Conservation (phyloP, 148 eudicot genomes). For the Polygonum aviculare region DNA sequence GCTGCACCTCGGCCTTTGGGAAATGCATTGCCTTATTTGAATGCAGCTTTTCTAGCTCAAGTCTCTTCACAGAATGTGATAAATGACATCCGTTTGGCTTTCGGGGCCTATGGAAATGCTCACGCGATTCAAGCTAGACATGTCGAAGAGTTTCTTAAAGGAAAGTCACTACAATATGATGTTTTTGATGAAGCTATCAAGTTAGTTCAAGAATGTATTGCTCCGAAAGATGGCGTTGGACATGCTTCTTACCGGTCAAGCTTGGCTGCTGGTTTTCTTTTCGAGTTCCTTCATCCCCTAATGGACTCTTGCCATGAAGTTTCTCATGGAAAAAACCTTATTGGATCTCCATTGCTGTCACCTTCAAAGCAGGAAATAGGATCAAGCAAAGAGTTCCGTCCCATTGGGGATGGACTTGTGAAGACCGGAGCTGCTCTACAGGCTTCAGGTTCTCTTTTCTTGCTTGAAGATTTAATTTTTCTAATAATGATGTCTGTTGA, state of each 20-base stretch:
- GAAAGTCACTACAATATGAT: not conserved
- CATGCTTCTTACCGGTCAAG: constrained; percentile 54
- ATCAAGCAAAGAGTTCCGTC: constrained; percentile 44
- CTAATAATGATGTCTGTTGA: not conserved
- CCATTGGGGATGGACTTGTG: constrained; percentile 66
- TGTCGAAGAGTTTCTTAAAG: not conserved
- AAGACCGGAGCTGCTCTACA: constrained; percentile 78
- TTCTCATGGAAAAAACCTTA: constrained; percentile 13
- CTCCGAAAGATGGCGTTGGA: constrained; percentile 27
- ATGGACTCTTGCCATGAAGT: constrained; percentile 15
- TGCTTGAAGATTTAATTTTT: not conserved
- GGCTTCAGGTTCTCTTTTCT: constrained; percentile 60
- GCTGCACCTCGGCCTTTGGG: constrained; percentile 87
- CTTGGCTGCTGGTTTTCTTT: constrained; percentile 70
- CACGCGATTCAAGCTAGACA: not conserved
- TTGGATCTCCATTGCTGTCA: constrained; percentile 28
- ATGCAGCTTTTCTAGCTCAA: constrained; percentile 79
- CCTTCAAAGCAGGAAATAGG: constrained; percentile 66
- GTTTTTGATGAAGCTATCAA: not conserved
- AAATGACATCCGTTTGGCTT: constrained; percentile 33
- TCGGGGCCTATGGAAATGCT: not conserved
- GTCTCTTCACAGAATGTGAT: constrained; percentile 24
- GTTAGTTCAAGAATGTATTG: not conserved
- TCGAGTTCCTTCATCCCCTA: constrained; percentile 47
- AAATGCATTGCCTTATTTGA: constrained; percentile 64